These are phyloP conservation scores for Tulasnella sp. DNA, from an alignment of 768 basidiomycete genomes.

Conservation along the genomic window DNA sequence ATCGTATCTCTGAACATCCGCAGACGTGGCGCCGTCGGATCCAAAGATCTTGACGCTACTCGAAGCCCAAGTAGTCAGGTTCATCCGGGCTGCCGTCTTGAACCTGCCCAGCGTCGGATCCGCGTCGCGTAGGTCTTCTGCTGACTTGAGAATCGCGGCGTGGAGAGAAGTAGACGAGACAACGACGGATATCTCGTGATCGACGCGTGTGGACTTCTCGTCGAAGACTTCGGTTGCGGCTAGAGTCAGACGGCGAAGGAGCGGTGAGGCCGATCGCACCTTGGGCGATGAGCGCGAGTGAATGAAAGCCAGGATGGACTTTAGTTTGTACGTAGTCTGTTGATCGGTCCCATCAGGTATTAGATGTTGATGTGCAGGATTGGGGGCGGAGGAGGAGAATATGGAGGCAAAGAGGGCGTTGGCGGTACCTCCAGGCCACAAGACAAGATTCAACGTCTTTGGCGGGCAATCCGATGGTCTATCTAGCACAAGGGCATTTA, in stretches of 20 bases:
- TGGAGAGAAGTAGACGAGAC: conserved; percentile 81
- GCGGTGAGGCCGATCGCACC: not conserved
- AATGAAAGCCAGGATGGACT: conserved; percentile 46
- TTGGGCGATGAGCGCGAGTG: conserved; percentile 20
- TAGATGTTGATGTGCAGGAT: not conserved
- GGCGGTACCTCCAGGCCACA: conserved; percentile 73
- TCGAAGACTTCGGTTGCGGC: conserved; percentile 7
- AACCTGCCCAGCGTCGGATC: conserved; percentile 77
- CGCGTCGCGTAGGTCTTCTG: conserved; percentile 56
- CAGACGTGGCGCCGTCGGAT: conserved; percentile 22
- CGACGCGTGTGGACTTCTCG: conserved; percentile 9
- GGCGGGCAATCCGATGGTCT: conserved; percentile 11
- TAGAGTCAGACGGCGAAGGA: not conserved
- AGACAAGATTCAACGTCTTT: conserved; percentile 31
- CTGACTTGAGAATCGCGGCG: conserved; percentile 72
- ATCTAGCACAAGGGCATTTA: conserved; percentile 43
- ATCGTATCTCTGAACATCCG: conserved; percentile 49
- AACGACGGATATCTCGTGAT: conserved; percentile 48
- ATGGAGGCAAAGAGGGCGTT: conserved; percentile 80
- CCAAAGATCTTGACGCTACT: conserved; percentile 49
- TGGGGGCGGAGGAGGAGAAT: conserved; percentile 40
- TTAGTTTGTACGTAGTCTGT: conserved; percentile 34
- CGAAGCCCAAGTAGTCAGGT: conserved; percentile 60
- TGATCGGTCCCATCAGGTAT: conserved; percentile 5
- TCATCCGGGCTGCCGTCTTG: conserved; percentile 71